Conservation (phyloP, 164 flowering plant species). For the Berberis thunbergii region DNA sequence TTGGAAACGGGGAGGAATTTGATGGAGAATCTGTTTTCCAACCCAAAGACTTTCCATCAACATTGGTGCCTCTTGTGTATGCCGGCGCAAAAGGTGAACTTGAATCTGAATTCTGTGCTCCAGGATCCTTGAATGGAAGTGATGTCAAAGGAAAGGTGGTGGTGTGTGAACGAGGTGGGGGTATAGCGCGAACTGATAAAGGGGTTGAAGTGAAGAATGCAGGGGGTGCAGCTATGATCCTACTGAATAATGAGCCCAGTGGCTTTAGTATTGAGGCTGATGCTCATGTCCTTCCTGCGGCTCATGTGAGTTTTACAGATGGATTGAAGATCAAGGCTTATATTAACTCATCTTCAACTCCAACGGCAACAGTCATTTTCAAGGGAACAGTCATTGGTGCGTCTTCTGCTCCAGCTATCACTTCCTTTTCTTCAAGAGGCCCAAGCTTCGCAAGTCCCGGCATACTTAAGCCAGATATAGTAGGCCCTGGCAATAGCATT, state of each 20-base stretch:
- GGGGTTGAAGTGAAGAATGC: constrained; percentile 33
- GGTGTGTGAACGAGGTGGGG: constrained; percentile 27
- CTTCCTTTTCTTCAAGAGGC: constrained; percentile 50
- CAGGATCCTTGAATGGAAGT: constrained; percentile 15
- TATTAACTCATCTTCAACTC: constrained; percentile 28
- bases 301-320: constrained; percentile 27
- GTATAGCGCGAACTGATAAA: constrained; percentile 17
- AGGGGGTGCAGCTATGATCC: constrained; percentile 54
- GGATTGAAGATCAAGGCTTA: constrained; percentile 32
- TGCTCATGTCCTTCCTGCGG: constrained; percentile 42
- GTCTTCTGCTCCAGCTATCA: constrained; percentile 27
- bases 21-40: constrained; percentile 39
- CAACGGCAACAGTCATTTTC: constrained; percentile 30
- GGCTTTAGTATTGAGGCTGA: constrained; percentile 29
- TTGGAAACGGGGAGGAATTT: constrained; percentile 30
- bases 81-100: constrained; percentile 21
- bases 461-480: constrained; percentile 53
- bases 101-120: constrained; percentile 12
- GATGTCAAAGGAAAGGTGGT: constrained; percentile 35
- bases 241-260: constrained; percentile 20
- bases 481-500: constrained; percentile 50
- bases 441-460: constrained; percentile 34
- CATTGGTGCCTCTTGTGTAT: constrained; percentile 26
- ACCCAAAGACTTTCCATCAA: constrained; percentile 16
- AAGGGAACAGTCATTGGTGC: constrained; percentile 39